phyloP scores from a whole-genome alignment of 2,329 filamentous ascomycete genomes.

The Aureobasidium melanogenum region DNA sequence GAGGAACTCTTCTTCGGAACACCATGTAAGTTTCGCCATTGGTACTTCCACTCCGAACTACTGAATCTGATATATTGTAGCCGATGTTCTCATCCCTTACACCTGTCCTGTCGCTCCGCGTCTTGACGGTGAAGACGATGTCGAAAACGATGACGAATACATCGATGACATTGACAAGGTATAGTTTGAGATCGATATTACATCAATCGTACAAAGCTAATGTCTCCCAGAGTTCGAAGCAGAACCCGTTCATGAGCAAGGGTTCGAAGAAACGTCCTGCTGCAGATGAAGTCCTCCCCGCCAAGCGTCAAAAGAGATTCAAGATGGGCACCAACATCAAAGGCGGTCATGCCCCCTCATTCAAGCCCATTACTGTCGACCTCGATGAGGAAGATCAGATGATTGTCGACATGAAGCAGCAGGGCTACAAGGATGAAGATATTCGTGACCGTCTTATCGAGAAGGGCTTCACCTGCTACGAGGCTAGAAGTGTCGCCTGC shows the following conservation, averaged over 20 bases:
- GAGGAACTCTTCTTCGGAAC: background rate
- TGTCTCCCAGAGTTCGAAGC: background rate
- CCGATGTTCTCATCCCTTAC: background rate
- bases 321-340: background rate
- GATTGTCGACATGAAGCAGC: constrained; percentile 35
- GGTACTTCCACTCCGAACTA: background rate
- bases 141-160: background rate
- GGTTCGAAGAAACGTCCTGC: background rate
- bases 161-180: background rate
- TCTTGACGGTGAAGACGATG: background rate
- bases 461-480: constrained; percentile 36
- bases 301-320: background rate
- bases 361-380: constrained; percentile 21
- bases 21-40: background rate
- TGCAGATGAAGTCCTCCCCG: background rate
- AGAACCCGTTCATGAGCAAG: background rate
- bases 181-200: background rate
- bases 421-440: constrained; percentile 35
- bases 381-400: constrained; percentile 41
- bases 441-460: constrained; percentile 34
- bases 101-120: too few relatives aligned
- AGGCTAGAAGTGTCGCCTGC: constrained; percentile 39
- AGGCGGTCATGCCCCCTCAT: background rate
- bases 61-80: background rate
- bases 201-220: background rate